Evolutionary conservation across 1,284 basidiomycete genomes (phyloP), one percentile per base, ranked within the genome.

Genomic region (Quambalaria eucalypti): DNA sequence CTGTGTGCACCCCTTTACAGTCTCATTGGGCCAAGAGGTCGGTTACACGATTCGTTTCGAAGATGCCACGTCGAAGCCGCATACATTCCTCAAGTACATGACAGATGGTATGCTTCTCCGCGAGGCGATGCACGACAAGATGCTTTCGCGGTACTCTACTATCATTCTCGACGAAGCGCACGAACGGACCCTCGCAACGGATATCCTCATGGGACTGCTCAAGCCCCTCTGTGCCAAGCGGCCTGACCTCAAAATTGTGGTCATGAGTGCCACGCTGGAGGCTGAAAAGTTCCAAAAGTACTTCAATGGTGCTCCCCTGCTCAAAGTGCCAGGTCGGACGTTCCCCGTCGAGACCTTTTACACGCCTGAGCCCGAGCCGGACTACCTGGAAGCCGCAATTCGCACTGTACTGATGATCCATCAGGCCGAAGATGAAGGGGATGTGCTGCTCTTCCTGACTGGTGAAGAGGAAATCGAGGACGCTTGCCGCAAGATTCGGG

Each of bases 391-490:
- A 75, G 91, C 93, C 0, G 91, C 95, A 0, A 93, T 98, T 62
- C 84, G 92, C 29, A 96, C 93, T 0, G 92, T 96, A 28, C 80
- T 97, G 54, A 95, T 93, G 87, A 97, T 99, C 48, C 93, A 98
- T 74, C 85, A 93, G 61, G 90, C 89, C 1, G 93, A 99, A 76
- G 88, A 90, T 4, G 86, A 85, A 1, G 93, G 93, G 2, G 93
- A 99, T 73, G 83, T 98, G 36, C 79, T 98, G 1, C 79, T 98
- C 4, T 98, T 98, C 84, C 79, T 98, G 61, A 97, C 95, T 0
- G 93, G 93, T 76, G 92, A 97, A 76, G 93, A 97, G 71, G 95
- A 98, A 78, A 98, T 98, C 64, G 93, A 98, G 73, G 92, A 96
- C 65, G 86, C 91, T 0, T 97, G 93, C 75, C 80, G 88, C 31